Evolutionary conservation across 129 eudicot species (phyloP).

Genomic region (Lactuca saligna): DNA sequence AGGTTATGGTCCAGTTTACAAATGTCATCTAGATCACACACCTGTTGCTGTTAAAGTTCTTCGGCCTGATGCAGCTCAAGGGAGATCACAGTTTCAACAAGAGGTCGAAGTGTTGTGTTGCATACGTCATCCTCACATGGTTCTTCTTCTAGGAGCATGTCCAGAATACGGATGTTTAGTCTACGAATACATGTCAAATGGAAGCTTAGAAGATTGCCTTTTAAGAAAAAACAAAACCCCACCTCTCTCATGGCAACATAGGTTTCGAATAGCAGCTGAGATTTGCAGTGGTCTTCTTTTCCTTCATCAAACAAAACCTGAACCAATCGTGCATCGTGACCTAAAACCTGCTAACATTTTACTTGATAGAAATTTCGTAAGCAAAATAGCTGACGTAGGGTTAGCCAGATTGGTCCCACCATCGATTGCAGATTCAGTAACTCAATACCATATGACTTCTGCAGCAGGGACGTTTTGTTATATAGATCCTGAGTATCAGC

Average conservation of each 20-base stretch:
- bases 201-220: constrained; percentile 73
- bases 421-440: constrained; percentile 55
- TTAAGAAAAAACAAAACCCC: constrained; percentile 47
- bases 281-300: constrained; percentile 66
- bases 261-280: constrained; percentile 75
- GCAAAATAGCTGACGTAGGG: constrained; percentile 75
- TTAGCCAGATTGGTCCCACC: constrained; percentile 76
- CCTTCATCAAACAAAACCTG: constrained; percentile 75
- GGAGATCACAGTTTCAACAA: constrained; percentile 74
- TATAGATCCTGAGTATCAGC: constrained; percentile 81
- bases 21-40: constrained; percentile 69
- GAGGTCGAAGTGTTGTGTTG: constrained; percentile 78
- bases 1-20: constrained; percentile 80
- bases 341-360: constrained; percentile 74
- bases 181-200: constrained; percentile 69
- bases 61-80: constrained; percentile 79
- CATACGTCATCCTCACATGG: constrained; percentile 89
- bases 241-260: constrained; percentile 64
- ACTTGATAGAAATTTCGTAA: constrained; percentile 64
- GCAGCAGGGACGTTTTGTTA: constrained; percentile 83
- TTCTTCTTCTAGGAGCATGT: constrained; percentile 77
- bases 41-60: constrained; percentile 71
- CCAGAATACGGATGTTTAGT: constrained; percentile 84
- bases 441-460: constrained; percentile 74
- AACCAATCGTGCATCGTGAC: constrained; percentile 76